Evolutionary conservation across 257 asterid species (phyloP).

Genomic region (Gentiana dahurica): DNA sequence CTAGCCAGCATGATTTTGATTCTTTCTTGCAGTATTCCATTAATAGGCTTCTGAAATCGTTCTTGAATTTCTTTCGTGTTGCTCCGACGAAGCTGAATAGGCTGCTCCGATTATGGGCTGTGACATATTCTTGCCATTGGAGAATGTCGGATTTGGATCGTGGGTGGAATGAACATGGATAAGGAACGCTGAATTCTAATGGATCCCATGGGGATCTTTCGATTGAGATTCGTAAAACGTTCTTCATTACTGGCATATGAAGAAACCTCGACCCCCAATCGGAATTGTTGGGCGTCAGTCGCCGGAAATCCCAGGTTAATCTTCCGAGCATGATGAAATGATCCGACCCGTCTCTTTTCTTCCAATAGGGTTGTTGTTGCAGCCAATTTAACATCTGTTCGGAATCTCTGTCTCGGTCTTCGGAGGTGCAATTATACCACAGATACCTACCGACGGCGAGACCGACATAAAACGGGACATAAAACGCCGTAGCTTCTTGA

Average conservation of each 20-base stretch:
- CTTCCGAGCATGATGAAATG: constrained; percentile 65
- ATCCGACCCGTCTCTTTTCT: constrained; percentile 49
- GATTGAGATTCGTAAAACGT: constrained; percentile 55
- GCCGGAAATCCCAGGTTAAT: constrained; percentile 80
- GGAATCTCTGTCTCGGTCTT: constrained; percentile 60
- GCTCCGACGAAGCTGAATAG: constrained; percentile 69
- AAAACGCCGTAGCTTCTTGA: constrained; percentile 49
- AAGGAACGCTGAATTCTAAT: constrained; percentile 69
- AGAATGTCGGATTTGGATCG: constrained; percentile 23
- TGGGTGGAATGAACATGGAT: constrained; percentile 90
- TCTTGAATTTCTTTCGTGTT: constrained; percentile 42
- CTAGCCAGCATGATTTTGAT: constrained; percentile 48
- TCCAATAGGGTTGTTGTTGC: constrained; percentile 30
- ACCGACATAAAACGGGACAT: constrained; percentile 67
- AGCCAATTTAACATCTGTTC: constrained; percentile 48
- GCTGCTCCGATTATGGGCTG: constrained; percentile 25
- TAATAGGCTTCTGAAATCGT: constrained; percentile 52
- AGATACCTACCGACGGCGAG: constrained; percentile 54
- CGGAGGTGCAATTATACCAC: constrained; percentile 28
- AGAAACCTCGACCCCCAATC: constrained; percentile 79
- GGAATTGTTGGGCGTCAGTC: constrained; percentile 17
- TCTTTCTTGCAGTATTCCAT: constrained; percentile 43
- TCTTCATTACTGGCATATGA: constrained; percentile 42
- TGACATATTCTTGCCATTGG: constrained; percentile 51
- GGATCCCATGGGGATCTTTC: constrained; percentile 72